Base-by-base conservation (phyloP, 139 green algal species). In the Pedinophyceae sp. region DNA sequence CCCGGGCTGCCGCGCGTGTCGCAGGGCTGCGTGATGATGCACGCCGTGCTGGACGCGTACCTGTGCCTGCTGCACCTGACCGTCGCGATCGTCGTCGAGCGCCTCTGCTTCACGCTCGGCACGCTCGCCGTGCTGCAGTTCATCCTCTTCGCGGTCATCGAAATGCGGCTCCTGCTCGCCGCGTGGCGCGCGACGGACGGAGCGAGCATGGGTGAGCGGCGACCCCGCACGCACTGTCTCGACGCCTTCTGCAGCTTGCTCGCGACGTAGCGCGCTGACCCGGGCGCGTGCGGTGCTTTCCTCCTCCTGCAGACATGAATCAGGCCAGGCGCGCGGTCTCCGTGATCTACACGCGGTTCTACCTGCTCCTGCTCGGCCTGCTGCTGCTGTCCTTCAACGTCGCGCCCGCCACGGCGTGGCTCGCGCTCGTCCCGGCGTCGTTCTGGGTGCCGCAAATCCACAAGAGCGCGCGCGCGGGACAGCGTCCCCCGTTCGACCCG, bases 361-460 rank as follows among this genome's bases (percentile, higher is more conserved):
- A 94, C 64, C 65, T 52, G 0, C 49, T 67, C 1, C 55, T 88
- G 46, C 66, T 88, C 20, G n/a, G 52, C n/a, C n/a, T 26, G 30
- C n/a, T 82, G 24, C 28, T 85, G 20, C 16, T 84, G 1, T 59
- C 60, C 4, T 86, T 75, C 58, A 50, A 75, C 29, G 34, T 78
- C 25, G 67, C 73, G 19, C 54, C 59, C 39, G 72, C 69, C 25
- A 30, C 77, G 27, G 29, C 47, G 1, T 2, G 68, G 25, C 38
- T 86, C 48, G 40, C 79, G 30, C 71, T 87, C 57, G 17, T 46
- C 2, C 47, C 78, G 41, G 74, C 72, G 67, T 73, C 50, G 48
- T 94, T 87, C 59, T 95, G 86, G 86, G 22, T 88, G 16, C 86
- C 86, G 16, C 86, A 95, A 59, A 77, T 95, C 43, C 28, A 88